Evolutionary conservation across 495 filamentous ascomycete species (phyloP), one percentile per base, ranked within the genome.

Genomic region (Neurospora sp.): DNA sequence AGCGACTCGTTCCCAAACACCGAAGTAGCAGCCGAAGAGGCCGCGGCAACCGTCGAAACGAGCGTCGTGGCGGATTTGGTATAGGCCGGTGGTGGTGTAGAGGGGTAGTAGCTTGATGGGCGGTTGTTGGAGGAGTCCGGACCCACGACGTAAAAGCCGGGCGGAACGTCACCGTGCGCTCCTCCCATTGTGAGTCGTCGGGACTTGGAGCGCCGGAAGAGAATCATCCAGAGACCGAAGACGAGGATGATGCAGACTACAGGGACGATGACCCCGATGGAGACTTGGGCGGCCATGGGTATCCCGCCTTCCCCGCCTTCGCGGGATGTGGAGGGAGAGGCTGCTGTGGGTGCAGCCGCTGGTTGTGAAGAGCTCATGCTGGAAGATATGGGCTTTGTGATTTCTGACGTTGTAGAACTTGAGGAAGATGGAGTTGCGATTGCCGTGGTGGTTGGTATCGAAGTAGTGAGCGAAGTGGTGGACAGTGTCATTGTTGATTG

Each of bases 211-310:
- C 70, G 70, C 1, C 73, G 71, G 46, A 73, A 74, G 23, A 74
- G 70, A 14, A 44, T 12, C 46, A 74, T 72, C 73, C 73, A 74
- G 16, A 74, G 73, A 27, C 38, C 42, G 12, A 60, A 23, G 38
- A 74, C 71, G n/a, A 74, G 12, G 35, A 73, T 31, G 39, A 74
- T 66, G 44, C 71, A 71, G 38, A 74, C 44, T 18, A 74, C 46
- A 38, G 73, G 73, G 46, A 74, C 73, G 46, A 74, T 41, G n/a
- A 74, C 44, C 5, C 73, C 73, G 31, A 74, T 72, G 27, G 73
- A 40, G 27, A 74, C 66, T 62, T 73, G 71, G 20, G 71, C 71
- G 23, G 71, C 37, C 35, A 74, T n/a, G 70, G 73, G 70, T n/a
- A 74, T 23, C 18, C 70, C 73, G n/a, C 70, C 27, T 14, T 37